These are phyloP conservation scores for Phyllosticta paracitricarpa DNA, from an alignment of 2,329 filamentous ascomycete species.

Conservation along the genomic window DNA sequence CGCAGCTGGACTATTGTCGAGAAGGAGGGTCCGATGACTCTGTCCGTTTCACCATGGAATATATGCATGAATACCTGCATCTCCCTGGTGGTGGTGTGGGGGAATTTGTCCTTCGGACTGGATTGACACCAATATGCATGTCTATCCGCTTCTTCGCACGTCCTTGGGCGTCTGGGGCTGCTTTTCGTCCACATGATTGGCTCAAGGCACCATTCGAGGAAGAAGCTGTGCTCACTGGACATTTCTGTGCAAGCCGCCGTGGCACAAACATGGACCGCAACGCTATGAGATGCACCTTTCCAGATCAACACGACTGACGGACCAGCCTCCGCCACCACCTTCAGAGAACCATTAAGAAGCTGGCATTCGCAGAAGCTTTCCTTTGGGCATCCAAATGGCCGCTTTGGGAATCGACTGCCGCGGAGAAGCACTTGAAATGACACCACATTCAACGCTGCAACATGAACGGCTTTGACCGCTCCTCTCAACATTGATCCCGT, in stretches of 20 bases:
- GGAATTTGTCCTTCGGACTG: background rate
- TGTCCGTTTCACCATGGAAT: background rate
- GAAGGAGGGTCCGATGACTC: background rate
- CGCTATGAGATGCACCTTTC: background rate
- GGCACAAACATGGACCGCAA: background rate
- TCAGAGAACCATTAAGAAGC: background rate
- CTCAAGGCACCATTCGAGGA: background rate
- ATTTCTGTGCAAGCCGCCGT: background rate
- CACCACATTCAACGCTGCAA: background rate
- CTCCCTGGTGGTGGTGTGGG: background rate
- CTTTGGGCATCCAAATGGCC: background rate
- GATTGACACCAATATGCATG: background rate
- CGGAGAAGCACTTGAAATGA: background rate
- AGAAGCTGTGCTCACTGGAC: background rate
- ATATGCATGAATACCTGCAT: background rate
- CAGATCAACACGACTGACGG: background rate
- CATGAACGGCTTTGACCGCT: background rate
- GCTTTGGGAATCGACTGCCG: background rate
- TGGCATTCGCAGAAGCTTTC: background rate
- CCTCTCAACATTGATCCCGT: background rate
- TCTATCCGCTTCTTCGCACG: background rate
- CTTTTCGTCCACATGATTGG: background rate
- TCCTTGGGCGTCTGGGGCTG: background rate
- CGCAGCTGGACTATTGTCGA: background rate
- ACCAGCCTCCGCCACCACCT: background rate